phyloP scores from a whole-genome alignment of 768 basidiomycete species.

The Pisolithus tinctorius region DNA sequence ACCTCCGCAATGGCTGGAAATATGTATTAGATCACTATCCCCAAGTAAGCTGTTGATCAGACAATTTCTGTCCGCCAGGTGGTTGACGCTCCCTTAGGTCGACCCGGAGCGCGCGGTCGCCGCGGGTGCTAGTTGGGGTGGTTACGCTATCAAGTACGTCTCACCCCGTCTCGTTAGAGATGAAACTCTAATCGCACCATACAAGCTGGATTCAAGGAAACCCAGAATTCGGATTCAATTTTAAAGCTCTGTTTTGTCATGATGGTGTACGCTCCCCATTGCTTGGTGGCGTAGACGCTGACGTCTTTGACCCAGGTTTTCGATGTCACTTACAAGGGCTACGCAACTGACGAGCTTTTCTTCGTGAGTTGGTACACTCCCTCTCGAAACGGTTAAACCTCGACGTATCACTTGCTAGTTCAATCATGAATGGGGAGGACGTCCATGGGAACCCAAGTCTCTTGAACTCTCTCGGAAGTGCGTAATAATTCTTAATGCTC shows the following conservation, averaged over 20 bases:
- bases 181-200: conserved; percentile 1
- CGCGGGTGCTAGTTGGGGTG: conserved; percentile 82
- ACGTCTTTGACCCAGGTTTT: conserved; percentile 45
- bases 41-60: conserved; percentile 40
- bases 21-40: conserved; percentile 59
- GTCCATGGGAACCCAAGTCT: conserved; percentile 64
- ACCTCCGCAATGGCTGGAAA: conserved; percentile 71
- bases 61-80: background rate
- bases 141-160: conserved; percentile 79
- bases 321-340: conserved; percentile 73
- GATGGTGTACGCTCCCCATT: conserved; percentile 58
- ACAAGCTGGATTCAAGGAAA: conserved; percentile 92
- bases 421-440: conserved; percentile 83
- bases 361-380: conserved; percentile 49
- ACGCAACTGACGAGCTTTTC: conserved; percentile 86
- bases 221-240: conserved; percentile 78
- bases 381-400: background rate
- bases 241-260: conserved; percentile 89
- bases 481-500: conserved; percentile 8
- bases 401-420: conserved; percentile 40
- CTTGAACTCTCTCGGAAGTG: conserved; percentile 53
- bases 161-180: background rate
- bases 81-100: conserved; percentile 38
- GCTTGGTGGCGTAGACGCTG: background rate
- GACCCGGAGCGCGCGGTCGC: conserved; percentile 65